Evolutionary conservation across 2,329 filamentous ascomycete species (phyloP), one percentile per base, ranked within the genome.

Genomic region (Zymoseptoria pseudotritici): DNA sequence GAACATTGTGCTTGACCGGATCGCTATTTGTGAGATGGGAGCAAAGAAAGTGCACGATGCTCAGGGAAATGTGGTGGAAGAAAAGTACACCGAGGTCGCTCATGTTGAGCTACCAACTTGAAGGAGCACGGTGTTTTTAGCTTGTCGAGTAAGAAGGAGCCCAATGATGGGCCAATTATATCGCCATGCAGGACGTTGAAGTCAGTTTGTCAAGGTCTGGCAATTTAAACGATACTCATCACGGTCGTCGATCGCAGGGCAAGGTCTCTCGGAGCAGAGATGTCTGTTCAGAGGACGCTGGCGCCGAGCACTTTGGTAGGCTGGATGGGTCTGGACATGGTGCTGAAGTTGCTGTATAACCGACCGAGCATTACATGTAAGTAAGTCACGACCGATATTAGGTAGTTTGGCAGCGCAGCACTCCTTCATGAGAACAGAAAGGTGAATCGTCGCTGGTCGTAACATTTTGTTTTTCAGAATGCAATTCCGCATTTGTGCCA

Each of bases 1-100:
- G 57, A 76, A 84, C 55, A 77, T 93, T 22, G 76, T 78, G 17
- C 71, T 96, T n/a, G 84, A 90, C 59, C 83, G 79, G 60, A 75
- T 97, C 50, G 86, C 87, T 54, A 86, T 97, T 46, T 97, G 91
- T 71, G 86, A 84, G 70, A 96, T 97, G 92, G 91, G 92, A 0
- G 91, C 91, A 9, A 88, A 86, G 78, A 85, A 83, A 67, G 76
- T 84, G 26, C 77, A 82, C 7, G 76, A 81, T 42, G 75, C 75
- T 0, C 70, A 71, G 20, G 78, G 80, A 2, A 82, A 76, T 13
- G 72, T 80, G 1, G 66, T 83, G 42, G 78, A 77, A 19, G 78
- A 84, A 71, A 73, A 76, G 66, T 86, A 86, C 68, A 76, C 72
- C 22, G 76, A 80, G 61, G 76, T 85, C 58, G 77, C 71, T 17